Conservation (phyloP, 495 filamentous ascomycete genomes). For the Aspergillus sclerotioniger region DNA sequence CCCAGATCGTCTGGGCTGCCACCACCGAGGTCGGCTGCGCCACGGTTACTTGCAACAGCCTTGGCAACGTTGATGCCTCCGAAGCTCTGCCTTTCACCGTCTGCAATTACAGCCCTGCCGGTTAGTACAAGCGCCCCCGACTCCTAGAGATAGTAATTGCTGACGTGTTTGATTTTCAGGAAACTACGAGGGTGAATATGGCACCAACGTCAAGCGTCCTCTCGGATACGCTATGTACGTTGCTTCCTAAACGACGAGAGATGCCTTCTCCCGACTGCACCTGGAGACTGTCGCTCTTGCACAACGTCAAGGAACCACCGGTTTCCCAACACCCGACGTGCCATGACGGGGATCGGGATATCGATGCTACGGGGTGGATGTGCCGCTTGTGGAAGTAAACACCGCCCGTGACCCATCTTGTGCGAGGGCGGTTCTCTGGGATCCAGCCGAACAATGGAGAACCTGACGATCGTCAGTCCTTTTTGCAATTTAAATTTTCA, state of each 20-base stretch:
- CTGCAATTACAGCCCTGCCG: constrained; percentile 82
- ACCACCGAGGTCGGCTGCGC: constrained; percentile 74
- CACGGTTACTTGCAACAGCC: constrained; percentile 52
- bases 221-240: constrained; percentile 33
- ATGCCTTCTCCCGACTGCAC: constrained; percentile 2
- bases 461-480: constrained; percentile 14
- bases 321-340: not conserved
- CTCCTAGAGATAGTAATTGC: not conserved
- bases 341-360: not conserved
- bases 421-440: not conserved
- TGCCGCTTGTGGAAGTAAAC: constrained; percentile 4
- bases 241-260: constrained; percentile 19
- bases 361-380: constrained; percentile 2
- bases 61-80: constrained; percentile 49
- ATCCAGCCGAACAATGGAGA: constrained; percentile 6
- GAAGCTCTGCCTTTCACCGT: constrained; percentile 61
- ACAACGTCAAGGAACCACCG: not conserved
- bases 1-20: constrained; percentile 83
- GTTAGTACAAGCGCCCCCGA: constrained; percentile 35
- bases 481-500: not conserved
- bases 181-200: constrained; percentile 67
- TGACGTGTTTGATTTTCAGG: constrained; percentile 44
- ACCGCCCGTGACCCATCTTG: not conserved
- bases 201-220: constrained; percentile 57
- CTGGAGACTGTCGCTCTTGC: not conserved